Conservation (phyloP, 352 stramenopile species). For the Phytophthora kernoviae region DNA sequence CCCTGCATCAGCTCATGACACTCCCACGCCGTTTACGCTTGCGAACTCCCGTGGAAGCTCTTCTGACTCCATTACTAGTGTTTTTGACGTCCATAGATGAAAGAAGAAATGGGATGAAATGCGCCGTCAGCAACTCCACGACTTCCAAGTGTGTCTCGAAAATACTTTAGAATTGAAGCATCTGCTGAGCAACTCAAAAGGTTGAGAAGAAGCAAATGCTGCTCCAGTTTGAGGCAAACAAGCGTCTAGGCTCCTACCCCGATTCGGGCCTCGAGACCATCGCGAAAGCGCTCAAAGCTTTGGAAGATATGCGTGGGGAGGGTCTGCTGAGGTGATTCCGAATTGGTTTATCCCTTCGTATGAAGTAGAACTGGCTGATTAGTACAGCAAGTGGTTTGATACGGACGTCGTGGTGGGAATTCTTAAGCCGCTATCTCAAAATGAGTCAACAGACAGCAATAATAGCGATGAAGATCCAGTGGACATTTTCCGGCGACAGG, state of each 20-base stretch:
- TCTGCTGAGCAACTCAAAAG: slow-evolving; percentile 14
- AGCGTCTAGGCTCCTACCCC: slow-evolving; percentile 27
- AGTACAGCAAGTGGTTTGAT: slow-evolving; percentile 2
- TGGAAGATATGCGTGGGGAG: background rate
- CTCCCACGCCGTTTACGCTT: slow-evolving; percentile 13
- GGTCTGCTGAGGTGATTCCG: slow-evolving; percentile 1
- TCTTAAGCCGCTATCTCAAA: background rate
- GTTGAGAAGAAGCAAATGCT: slow-evolving; percentile 29
- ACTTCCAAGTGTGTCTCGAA: slow-evolving; percentile 23
- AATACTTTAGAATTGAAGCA: slow-evolving; percentile 10
- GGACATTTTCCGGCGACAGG: background rate
- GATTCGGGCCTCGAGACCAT: background rate
- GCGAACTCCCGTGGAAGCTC: slow-evolving; percentile 21
- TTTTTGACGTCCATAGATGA: slow-evolving; percentile 20
- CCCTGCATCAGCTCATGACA: background rate
- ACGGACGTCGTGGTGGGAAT: slow-evolving; percentile 3
- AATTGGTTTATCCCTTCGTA: slow-evolving; percentile 8
- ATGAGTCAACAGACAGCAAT: background rate
- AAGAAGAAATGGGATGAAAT: slow-evolving; percentile 20
- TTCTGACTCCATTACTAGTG: slow-evolving; percentile 10
- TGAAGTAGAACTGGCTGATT: background rate
- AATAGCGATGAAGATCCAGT: no score
- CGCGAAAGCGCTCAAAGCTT: background rate
- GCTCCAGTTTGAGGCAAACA: slow-evolving; percentile 34
- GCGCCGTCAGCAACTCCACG: slow-evolving; percentile 22